Evolutionary conservation across 108 stramenopile genomes (phyloP), one percentile per base, ranked within the genome.

Genomic region (Skeletonema menzelii): DNA sequence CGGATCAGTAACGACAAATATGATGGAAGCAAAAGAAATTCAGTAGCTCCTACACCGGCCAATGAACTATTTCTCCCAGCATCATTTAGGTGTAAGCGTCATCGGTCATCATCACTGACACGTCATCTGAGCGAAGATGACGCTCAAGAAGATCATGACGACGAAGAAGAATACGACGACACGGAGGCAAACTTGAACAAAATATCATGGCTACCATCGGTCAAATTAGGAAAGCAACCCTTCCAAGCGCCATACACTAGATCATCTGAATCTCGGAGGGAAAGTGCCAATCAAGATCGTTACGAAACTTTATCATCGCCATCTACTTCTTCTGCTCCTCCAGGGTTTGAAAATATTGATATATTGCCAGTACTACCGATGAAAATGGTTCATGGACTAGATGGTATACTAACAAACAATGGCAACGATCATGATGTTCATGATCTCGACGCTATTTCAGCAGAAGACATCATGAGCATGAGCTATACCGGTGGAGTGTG

Each of bases 191-290:
- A 64, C 17, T 37, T 77, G 12, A 34, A 62, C 20, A 65, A 70
- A 59, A 77, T 77, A 27, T 57, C 69, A 32, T 77, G 76, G 76
- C 69, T 77, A 27, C 76, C 76, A 1, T 70, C 58, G 20, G 67
- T 77, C 34, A 53, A 49, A 49, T 60, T 63, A 35, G 65, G 65
- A 3, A 65, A 66, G 49, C 67, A 67, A 57, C 74, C 60, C 1
- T 55, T 27, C 22, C 2, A 37, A 1, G 27, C 46, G 4, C n/a
- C 28, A n/a, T 26, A 14, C 12, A 30, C 42, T 1, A 66, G 31
- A 27, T 38, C n/a, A 22, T 24, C 59, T 1, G 5, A 15, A 20
- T 70, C 69, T 15, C 59, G 69, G 11, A 57, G 35, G 27, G 69
- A 70, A 61, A 70, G 32, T 30, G 8, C 26, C 8, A 37, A 49